Conservation (phyloP, 2,329 filamentous ascomycete genomes). For the Coccinonectria pachysandricola region DNA sequence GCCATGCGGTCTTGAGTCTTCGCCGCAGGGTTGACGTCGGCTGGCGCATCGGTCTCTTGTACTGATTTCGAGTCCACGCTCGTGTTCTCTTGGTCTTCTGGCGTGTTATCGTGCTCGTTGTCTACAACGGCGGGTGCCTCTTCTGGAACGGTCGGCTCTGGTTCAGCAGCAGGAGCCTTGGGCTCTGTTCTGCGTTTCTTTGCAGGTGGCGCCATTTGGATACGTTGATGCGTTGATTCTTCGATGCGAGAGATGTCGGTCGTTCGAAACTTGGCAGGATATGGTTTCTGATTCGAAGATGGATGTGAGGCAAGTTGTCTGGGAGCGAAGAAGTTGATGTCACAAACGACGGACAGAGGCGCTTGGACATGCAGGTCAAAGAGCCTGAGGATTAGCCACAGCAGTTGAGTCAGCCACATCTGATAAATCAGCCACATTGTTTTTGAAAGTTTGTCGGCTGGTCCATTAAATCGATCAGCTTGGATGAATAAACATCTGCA, state of each 20-base stretch:
- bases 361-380: not conserved
- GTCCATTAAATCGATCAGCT: too few relatives aligned
- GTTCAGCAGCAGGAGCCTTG: slow-evolving; percentile 1
- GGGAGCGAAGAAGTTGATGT: not conserved
- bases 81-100: slow-evolving; percentile 3
- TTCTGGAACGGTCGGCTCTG: not conserved
- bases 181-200: slow-evolving; percentile 18
- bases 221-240: slow-evolving; percentile 1
- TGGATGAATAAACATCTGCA: too few relatives aligned
- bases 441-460: too few relatives aligned
- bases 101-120: slow-evolving; percentile 1
- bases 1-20: slow-evolving; percentile 60
- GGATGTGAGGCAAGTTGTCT: not conserved
- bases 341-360: not conserved
- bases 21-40: slow-evolving; percentile 22
- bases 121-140: slow-evolving; percentile 1
- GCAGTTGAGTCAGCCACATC: too few relatives aligned
- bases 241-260: not conserved
- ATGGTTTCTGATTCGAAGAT: slow-evolving; percentile 1
- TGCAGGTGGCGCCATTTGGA: slow-evolving; percentile 20
- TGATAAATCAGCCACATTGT: too few relatives aligned
- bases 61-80: slow-evolving; percentile 7
- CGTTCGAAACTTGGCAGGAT: not conserved
- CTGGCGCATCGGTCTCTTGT: slow-evolving; percentile 8
- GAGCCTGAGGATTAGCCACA: too few relatives aligned